Conservation (phyloP, 345 rosid species). For the Acer yangbiense region DNA sequence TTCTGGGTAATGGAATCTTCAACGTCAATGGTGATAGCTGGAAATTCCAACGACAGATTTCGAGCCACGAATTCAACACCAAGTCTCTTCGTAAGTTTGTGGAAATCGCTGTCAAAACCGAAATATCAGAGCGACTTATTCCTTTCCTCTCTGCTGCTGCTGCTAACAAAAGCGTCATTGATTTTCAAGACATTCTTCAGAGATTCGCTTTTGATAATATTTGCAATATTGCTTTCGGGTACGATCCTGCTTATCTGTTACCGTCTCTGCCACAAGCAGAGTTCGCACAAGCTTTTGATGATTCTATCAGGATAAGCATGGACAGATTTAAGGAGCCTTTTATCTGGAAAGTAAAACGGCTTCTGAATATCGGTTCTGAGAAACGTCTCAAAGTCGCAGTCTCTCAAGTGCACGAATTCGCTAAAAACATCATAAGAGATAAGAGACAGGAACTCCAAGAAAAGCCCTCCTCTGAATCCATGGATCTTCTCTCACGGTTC, state of each 20-base stretch:
- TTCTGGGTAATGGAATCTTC: slow-evolving; percentile 77
- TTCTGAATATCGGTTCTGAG: slow-evolving; percentile 52
- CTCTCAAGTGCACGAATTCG: slow-evolving; percentile 47
- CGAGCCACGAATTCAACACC: slow-evolving; percentile 78
- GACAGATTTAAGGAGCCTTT: slow-evolving; percentile 37
- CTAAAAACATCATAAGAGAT: slow-evolving; percentile 43
- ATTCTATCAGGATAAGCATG: slow-evolving; percentile 37
- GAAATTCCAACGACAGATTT: slow-evolving; percentile 73
- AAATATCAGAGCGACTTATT: slow-evolving; percentile 54
- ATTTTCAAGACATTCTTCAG: slow-evolving; percentile 62
- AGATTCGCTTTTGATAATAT: slow-evolving; percentile 74
- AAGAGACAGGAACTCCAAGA: slow-evolving; percentile 41
- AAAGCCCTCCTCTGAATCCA: slow-evolving; percentile 16
- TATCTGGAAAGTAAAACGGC: slow-evolving; percentile 49
- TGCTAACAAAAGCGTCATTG: slow-evolving; percentile 31
- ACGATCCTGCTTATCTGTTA: slow-evolving; percentile 57
- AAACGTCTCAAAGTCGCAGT: slow-evolving; percentile 36
- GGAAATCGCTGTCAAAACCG: slow-evolving; percentile 53
- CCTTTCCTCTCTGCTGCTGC: slow-evolving; percentile 53
- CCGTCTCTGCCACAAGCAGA: slow-evolving; percentile 42
- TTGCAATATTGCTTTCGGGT: slow-evolving; percentile 71
- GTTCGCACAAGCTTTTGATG: slow-evolving; percentile 54
- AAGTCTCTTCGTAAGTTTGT: slow-evolving; percentile 67
- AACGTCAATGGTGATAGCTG: slow-evolving; percentile 62
- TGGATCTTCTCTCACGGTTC: slow-evolving; percentile 45